Percentiles rank a stretch among this genome's conserved stretches.
phyloP scores from a whole-genome alignment of 1,139 yeast species.

The Candida tunisiensis region DNA sequence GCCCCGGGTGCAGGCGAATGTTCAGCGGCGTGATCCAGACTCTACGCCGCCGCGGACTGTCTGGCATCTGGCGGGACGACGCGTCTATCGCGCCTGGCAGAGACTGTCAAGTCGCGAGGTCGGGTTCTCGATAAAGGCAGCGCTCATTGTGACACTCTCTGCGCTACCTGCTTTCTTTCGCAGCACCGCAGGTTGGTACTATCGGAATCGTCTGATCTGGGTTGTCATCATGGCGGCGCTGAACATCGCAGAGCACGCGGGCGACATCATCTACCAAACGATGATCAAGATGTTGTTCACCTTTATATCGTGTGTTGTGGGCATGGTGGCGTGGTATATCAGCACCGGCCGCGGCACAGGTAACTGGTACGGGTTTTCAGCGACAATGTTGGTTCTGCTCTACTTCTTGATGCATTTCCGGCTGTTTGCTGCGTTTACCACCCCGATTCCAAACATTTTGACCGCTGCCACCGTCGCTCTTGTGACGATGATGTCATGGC shows the following conservation, averaged over 20 bases:
- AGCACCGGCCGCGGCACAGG: conserved; percentile 16
- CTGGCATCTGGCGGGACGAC: conserved; percentile 13
- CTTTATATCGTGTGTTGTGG: conserved; percentile 15
- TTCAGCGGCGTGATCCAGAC: conserved; percentile 16
- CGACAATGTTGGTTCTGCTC: conserved; percentile 13
- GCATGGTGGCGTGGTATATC: conserved; percentile 20
- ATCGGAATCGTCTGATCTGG: conserved; percentile 17
- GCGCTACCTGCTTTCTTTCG: conserved; percentile 14
- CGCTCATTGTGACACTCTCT: conserved; percentile 9
- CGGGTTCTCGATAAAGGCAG: conserved; percentile 12
- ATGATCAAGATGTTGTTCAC: conserved; percentile 13
- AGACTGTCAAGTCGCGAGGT: conserved; percentile 7
- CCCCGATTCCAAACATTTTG: conserved; percentile 17
- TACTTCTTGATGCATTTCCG: conserved; percentile 14
- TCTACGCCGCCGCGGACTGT: conserved; percentile 15
- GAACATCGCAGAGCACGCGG: conserved; percentile 15
- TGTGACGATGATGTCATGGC: conserved; percentile 19
- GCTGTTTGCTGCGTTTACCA: conserved; percentile 13
- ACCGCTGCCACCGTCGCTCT: conserved; percentile 13
- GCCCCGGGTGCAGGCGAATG: conserved; percentile 3
- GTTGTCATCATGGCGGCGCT: conserved; percentile 16
- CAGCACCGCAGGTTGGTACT: conserved; percentile 13
- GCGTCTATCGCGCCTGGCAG: conserved; percentile 4
- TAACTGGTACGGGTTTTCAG: conserved; percentile 17
- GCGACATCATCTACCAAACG: conserved; percentile 18